Evolutionary conservation across 2,329 filamentous ascomycete genomes (phyloP), one percentile per base, ranked within the genome.

Genomic region (Xylariaceae sp.): DNA sequence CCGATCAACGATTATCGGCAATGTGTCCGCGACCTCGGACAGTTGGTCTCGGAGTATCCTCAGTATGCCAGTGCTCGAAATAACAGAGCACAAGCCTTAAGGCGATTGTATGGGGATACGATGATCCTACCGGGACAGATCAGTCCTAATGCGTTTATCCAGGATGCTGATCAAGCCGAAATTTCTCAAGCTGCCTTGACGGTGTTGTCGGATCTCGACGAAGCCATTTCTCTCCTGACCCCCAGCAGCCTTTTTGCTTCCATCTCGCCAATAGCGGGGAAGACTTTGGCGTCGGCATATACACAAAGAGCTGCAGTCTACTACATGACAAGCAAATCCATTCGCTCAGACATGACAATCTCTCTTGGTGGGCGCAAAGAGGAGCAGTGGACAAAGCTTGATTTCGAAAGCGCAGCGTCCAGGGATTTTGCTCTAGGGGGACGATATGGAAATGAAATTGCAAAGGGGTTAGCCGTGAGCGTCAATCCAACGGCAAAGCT

Each of bases 31-130:
- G 69, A 73, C 5, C 72, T 92, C 5, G 75, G 77, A 29, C 65
- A 69, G 2, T 74, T 90, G 30, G 80, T 90, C 39, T 64, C 72
- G 2, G 70, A 79, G 21, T 67, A 82, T 49, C 85, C 87, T 2
- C 70, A 73, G 30, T 92, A 92, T 68, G 86, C 87, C 19, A 88
- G 85, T 58, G 86, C 84, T 5, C 80, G 83, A 54, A 87, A 90
- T 67, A 92, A 92, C 69, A 79, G 87, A 47, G 88, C 85, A 2
- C 88, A 92, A 68, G 77, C 85, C 8, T 63, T 80, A 29, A 74
- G 86, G 19, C 74, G 85, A 45, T 70, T 84, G 52, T 83, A 86
- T 58, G 85, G 84, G 10, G 84, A 87, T 64, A 71, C 74, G 2
- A 74, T 84, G 65, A 70, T 86, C 19, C 67, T 83, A 34, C 62